These are phyloP conservation scores for Kodamaea kakaduensis DNA, from an alignment of 805 yeast genomes.

Conservation along the genomic window DNA sequence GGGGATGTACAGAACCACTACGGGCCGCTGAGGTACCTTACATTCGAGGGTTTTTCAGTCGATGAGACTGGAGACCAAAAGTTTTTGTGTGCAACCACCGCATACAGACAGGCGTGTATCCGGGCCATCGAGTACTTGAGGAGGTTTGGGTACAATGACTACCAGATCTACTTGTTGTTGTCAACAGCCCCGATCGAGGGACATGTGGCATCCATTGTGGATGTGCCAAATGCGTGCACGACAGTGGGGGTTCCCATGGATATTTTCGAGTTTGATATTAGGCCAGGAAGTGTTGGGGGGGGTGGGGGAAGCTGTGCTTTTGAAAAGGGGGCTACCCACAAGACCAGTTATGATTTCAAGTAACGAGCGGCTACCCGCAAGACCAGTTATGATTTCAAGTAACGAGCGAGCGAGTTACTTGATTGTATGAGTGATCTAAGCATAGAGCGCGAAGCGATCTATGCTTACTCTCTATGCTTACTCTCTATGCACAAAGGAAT, in stretches of 20 bases:
- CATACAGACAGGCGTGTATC: conserved; percentile 48
- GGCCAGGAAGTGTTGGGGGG: conserved; percentile 31
- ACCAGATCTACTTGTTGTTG: conserved; percentile 44
- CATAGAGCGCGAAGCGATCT: too few relatives aligned
- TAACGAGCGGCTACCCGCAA: conserved; percentile 9
- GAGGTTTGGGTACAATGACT: conserved; percentile 48
- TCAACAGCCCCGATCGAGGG: conserved; percentile 50
- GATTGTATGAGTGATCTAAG: too few relatives aligned
- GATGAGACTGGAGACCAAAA: conserved; percentile 46
- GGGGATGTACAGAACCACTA: conserved; percentile 47
- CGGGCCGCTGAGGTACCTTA: conserved; percentile 46
- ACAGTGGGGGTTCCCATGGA: conserved; percentile 50
- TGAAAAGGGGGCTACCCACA: conserved; percentile 16
- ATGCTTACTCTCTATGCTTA: too few relatives aligned
- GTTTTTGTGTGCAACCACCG: conserved; percentile 46
- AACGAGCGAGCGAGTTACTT: too few relatives aligned
- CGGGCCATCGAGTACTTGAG: conserved; percentile 48
- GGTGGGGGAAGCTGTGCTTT: conserved; percentile 42
- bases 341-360: conserved; percentile 13
- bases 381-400: conserved; percentile 14
- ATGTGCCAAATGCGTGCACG: conserved; percentile 51
- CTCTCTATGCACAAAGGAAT: too few relatives aligned
- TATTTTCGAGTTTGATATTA: conserved; percentile 46
- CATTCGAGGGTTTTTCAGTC: conserved; percentile 52
- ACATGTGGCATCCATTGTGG: conserved; percentile 50